Percentiles rank a stretch among this genome's conserved stretches.
Conservation (phyloP, 768 basidiomycete species). For the Kwoniella sp. region DNA sequence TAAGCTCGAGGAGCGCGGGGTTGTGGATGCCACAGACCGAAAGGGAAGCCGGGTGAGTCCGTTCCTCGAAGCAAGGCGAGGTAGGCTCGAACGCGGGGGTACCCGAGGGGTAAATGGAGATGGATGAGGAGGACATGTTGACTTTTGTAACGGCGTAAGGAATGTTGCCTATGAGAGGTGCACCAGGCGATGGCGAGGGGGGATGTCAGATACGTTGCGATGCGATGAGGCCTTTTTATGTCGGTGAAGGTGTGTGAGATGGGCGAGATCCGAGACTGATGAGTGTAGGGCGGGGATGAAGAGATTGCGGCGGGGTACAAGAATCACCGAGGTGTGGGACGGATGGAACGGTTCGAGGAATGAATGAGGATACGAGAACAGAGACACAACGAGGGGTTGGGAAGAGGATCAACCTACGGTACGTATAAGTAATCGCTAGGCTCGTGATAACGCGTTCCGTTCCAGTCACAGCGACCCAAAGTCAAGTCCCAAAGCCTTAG, state of each 20-base stretch:
- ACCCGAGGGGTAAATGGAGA: slow-evolving; percentile 34
- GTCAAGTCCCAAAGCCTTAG: background rate
- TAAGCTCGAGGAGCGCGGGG: slow-evolving; percentile 71
- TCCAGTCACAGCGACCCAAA: too few species aligned
- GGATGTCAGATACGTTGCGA: too few species aligned
- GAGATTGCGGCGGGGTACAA: too few species aligned
- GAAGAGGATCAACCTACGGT: background rate
- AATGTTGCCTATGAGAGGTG: background rate
- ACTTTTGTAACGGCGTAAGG: background rate
- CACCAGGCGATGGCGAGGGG: background rate
- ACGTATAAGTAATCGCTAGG: slow-evolving; percentile 1
- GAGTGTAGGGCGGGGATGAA: background rate
- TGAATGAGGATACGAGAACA: background rate
- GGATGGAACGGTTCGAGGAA: too few species aligned
- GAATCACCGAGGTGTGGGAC: too few species aligned
- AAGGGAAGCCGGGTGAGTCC: slow-evolving; percentile 47
- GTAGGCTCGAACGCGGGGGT: slow-evolving; percentile 39
- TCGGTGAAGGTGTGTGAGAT: background rate
- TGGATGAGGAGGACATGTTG: slow-evolving; percentile 15
- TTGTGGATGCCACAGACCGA: slow-evolving; percentile 59
- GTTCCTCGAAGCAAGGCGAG: slow-evolving; percentile 45
- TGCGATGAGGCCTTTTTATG: background rate
- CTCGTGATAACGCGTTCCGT: background rate
- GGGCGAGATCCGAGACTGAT: background rate
- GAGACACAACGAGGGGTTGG: background rate